Conservation (phyloP, 768 basidiomycete species). For the Boletus fagicola region DNA sequence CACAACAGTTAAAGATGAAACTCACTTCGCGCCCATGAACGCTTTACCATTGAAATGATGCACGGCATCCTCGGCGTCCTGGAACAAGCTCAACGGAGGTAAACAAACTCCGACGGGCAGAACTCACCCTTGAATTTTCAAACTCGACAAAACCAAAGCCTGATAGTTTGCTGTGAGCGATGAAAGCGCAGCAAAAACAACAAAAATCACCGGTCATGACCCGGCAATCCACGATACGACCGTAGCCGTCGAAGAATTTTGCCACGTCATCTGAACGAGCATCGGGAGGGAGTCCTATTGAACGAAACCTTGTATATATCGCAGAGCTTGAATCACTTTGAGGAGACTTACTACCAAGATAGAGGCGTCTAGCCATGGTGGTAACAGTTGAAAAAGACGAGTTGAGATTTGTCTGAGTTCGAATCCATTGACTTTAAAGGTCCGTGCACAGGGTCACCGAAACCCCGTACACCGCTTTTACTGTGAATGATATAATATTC, state of each 20-base stretch:
- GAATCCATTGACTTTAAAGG: slow-evolving; percentile 31
- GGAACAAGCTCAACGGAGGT: slow-evolving; percentile 11
- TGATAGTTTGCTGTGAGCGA: slow-evolving; percentile 32
- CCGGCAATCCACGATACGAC: slow-evolving; percentile 84
- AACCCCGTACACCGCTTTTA: slow-evolving; percentile 20
- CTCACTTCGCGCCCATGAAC: slow-evolving; percentile 80
- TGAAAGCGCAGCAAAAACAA: neutral
- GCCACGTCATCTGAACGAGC: slow-evolving; percentile 80
- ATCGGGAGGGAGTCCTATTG: slow-evolving; percentile 75
- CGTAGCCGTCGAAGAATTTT: slow-evolving; percentile 89
- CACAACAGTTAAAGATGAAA: neutral
- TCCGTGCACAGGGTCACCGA: slow-evolving; percentile 26
- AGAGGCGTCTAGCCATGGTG: slow-evolving; percentile 79
- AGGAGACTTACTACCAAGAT: slow-evolving; percentile 69
- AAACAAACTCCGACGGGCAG: slow-evolving; percentile 1
- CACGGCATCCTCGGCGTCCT: slow-evolving; percentile 96
- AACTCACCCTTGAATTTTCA: slow-evolving; percentile 68
- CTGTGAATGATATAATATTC: neutral
- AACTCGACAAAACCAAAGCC: slow-evolving; percentile 98
- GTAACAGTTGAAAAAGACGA: slow-evolving; percentile 31
- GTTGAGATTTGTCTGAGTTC: slow-evolving; percentile 33
- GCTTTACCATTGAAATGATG: slow-evolving; percentile 82
- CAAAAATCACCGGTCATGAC: slow-evolving; percentile 85
- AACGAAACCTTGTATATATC: slow-evolving; percentile 1
- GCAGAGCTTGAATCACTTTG: slow-evolving; percentile 4